Evolutionary conservation across 352 stramenopile genomes (phyloP), one percentile per base, ranked within the genome.

Genomic region (Globisporangium radiosum): DNA sequence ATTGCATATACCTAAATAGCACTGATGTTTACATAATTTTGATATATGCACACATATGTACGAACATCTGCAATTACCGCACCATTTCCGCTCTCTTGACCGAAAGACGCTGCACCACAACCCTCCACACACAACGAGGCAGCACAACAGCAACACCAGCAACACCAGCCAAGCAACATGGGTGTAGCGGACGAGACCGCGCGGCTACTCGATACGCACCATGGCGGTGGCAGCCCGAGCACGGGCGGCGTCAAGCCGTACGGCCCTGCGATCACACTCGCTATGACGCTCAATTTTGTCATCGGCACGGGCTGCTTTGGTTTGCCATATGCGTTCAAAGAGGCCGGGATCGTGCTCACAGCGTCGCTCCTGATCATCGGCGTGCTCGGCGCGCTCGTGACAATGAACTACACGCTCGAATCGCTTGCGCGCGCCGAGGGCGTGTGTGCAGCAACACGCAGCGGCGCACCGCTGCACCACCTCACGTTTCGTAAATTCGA

Each of bases 371-470:
- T 94, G 64, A 54, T 88, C 45, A 52, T 82, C 14, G 82, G 85
- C 53, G 77, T 88, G 37, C 15, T 81, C 3, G 80, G 80, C 36
- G 82, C 81, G 37, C 59, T 91, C 14, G 52, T 94, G 49, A 91
- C 85, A 25, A 94, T 94, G 85, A 94, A 94, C 70, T 94, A 94
- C 73, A 94, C 85, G 63, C 72, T 94, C 53, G 85, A 94, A 60
- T 88, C 82, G 7, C 68, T 94, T 8, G 81, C 85, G 8, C 73
- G 85, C 10, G 82, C 85, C 6, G 82, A 94, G 60, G 85, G 85
- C 37, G 85, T 94, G 14, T 83, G 77, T 17, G 76, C 80, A 0
- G 71, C 78, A 19, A 80, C 75, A 0, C 72, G 70, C 19, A 69
- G 72, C 7, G 71, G 75, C 14, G 67, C 63, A 7, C 85, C 85